Conservation (phyloP, 805 yeast genomes). For the Myxozyma monticola region DNA sequence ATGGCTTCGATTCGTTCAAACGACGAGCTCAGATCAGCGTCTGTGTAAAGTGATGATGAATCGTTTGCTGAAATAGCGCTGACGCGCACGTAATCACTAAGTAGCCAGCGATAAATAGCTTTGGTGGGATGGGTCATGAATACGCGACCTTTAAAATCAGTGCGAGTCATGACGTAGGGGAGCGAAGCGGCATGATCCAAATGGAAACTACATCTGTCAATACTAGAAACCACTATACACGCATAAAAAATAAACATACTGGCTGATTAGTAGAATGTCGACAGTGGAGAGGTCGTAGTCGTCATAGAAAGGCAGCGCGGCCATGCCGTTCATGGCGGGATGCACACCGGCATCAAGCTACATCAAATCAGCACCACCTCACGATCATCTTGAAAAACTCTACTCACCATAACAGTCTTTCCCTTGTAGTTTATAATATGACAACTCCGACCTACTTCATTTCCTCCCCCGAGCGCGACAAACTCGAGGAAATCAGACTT, state of each 20-base stretch:
- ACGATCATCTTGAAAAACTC: background rate
- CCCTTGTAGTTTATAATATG: slow-evolving; percentile 91
- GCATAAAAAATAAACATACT: slow-evolving; percentile 39
- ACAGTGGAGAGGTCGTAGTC: slow-evolving; percentile 87
- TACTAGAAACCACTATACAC: background rate
- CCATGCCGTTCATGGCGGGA: slow-evolving; percentile 88
- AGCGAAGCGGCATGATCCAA: slow-evolving; percentile 97
- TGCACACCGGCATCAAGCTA: slow-evolving; percentile 93
- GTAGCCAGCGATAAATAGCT: slow-evolving; percentile 93
- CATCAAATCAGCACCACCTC: background rate
- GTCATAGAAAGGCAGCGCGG: slow-evolving; percentile 92
- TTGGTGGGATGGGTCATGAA: slow-evolving; percentile 99
- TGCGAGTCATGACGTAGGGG: slow-evolving; percentile 97
- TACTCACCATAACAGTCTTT: slow-evolving; percentile 74
- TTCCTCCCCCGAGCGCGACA: slow-evolving; percentile 95
- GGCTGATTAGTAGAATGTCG: slow-evolving; percentile 84
- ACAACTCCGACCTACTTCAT: slow-evolving; percentile 96
- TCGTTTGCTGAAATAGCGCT: slow-evolving; percentile 25
- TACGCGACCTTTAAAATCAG: slow-evolving; percentile 90
- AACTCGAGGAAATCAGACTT: slow-evolving; percentile 55
- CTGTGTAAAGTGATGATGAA: slow-evolving; percentile 64
- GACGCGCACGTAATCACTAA: slow-evolving; percentile 91
- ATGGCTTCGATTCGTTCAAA: slow-evolving; percentile 90
- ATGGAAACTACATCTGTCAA: slow-evolving; percentile 58
- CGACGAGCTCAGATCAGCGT: slow-evolving; percentile 83